These are phyloP conservation scores for Cercospora sp. DNA, from an alignment of 2,329 filamentous ascomycete species.

Conservation along the genomic window DNA sequence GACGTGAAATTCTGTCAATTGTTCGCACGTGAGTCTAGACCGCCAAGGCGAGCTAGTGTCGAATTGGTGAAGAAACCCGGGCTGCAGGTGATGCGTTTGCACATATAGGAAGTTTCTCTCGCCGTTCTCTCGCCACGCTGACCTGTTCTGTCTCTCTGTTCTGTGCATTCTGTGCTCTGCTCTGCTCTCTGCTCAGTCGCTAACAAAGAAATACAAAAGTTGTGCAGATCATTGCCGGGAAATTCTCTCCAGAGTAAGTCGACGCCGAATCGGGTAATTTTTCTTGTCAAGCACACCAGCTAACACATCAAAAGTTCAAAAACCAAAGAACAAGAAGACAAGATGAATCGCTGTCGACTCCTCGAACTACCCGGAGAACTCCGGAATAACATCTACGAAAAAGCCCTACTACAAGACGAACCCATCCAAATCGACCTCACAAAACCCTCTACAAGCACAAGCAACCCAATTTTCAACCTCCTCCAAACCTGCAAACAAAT, in stretches of 20 bases:
- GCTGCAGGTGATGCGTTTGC: conserved; percentile 3
- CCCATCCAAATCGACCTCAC: conserved; percentile 9
- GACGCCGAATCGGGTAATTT: not conserved
- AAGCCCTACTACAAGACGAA: not conserved
- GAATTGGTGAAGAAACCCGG: conserved; percentile 3
- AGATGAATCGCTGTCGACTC: not conserved
- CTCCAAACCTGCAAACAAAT: conserved; percentile 9
- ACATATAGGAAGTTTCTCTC: conserved; percentile 4
- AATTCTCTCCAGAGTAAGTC: not conserved
- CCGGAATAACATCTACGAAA: conserved; percentile 7
- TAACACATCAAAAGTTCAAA: not conserved
- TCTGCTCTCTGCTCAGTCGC: too few species aligned
- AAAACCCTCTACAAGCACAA: not conserved
- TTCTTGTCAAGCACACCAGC: not conserved
- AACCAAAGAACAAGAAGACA: not conserved
- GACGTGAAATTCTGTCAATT: not conserved
- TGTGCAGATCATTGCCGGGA: not conserved
- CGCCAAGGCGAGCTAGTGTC: conserved; percentile 1
- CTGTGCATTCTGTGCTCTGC: not conserved
- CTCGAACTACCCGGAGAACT: conserved; percentile 1
- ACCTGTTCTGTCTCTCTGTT: not conserved
- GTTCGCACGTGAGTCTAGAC: not conserved
- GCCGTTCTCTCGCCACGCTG: not conserved
- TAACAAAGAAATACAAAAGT: not conserved
- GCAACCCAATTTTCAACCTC: not conserved